A percentile compares a stretch with the other conserved stretches of the same genome.
These are phyloP conservation scores for Rhodotorula kratochvilovae DNA, from an alignment of 768 basidiomycete species.

Conservation along the genomic window DNA sequence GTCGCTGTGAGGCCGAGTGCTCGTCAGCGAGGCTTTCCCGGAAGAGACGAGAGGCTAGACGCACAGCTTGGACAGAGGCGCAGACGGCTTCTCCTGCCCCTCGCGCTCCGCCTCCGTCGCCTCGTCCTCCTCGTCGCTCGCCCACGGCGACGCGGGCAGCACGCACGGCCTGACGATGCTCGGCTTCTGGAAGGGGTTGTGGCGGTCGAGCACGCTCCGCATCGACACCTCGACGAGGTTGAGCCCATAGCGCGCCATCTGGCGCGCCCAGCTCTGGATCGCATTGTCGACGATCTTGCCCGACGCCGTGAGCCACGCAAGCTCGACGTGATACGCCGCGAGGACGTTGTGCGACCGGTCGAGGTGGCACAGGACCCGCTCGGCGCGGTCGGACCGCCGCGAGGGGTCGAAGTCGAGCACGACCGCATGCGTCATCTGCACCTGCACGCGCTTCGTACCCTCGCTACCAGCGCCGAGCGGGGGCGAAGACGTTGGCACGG, in stretches of 20 bases:
- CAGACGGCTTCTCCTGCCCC: constrained; percentile 57
- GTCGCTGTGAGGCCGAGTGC: background rate
- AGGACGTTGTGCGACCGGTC: constrained; percentile 91
- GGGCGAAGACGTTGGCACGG: no score
- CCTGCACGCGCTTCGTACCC: constrained; percentile 47
- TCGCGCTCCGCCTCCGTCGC: constrained; percentile 12
- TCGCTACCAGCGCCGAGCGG: no score
- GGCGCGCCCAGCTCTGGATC: constrained; percentile 70
- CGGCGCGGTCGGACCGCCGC: constrained; percentile 33
- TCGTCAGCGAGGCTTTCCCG: background rate
- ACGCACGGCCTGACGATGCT: constrained; percentile 73
- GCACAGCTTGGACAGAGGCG: constrained; percentile 45
- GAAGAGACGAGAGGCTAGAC: constrained; percentile 61
- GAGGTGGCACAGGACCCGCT: constrained; percentile 65
- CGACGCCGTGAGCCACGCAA: constrained; percentile 94
- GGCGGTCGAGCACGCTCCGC: constrained; percentile 47
- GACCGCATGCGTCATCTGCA: constrained; percentile 73
- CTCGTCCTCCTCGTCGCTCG: background rate
- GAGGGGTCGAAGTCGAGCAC: constrained; percentile 78
- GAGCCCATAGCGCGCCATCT: constrained; percentile 81
- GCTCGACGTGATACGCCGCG: constrained; percentile 94
- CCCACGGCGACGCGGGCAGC: constrained; percentile 57
- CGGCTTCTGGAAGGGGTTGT: constrained; percentile 87
- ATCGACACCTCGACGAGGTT: constrained; percentile 67
- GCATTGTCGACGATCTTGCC: constrained; percentile 86